Base-by-base conservation (phyloP, 352 stramenopile species). In the Globisporangium polare region DNA sequence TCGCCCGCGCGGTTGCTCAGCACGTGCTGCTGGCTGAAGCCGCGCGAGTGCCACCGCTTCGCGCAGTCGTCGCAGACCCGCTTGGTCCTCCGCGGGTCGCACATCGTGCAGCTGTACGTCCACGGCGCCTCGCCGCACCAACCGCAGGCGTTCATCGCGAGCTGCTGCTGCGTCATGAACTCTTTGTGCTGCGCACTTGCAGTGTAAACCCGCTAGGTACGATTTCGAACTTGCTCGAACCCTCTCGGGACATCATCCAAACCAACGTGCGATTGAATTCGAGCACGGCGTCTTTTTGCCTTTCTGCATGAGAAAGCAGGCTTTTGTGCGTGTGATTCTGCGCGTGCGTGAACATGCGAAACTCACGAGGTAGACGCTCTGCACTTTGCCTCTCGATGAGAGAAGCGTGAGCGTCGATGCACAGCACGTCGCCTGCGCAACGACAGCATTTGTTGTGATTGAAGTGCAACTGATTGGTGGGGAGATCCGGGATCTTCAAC, bases 41-140 rank as follows among this genome's bases (percentile, higher is more conserved):
- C 74, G 56, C 74, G 69, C 58, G 71, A 66, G 66, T 82, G 74
- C 74, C 74, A 82, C 2, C 64, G 68, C 49, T 54, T 57, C 5
- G 74, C 54, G 47, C 74, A 82, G 2, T 52, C 59, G 9, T 57
- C 18, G 47, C 74, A 82, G 10, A 78, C 26, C 0, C 45, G 58
- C 55, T 82, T 79, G 8, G 51, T 45, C 29, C 47, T 53, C 0
- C 74, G 66, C 31, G 66, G 62, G 42, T 82, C 74, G 50, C 74
- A 82, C 65, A 55, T 68, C 18, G 53, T 53, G 42, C 74, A 82
- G 50, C 53, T 24, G 35, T 69, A 76, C 5, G 26, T 56, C 74
- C 74, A 82, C 31, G 67, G 63, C 39, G 43, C 57, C 17, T 79
- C 71, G 41, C 57, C 66, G 39, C 74, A 82, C 74, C 74, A 82